Evolutionary conservation across 2,329 filamentous ascomycete species (phyloP).

Genomic region (Drechslera avenae): DNA sequence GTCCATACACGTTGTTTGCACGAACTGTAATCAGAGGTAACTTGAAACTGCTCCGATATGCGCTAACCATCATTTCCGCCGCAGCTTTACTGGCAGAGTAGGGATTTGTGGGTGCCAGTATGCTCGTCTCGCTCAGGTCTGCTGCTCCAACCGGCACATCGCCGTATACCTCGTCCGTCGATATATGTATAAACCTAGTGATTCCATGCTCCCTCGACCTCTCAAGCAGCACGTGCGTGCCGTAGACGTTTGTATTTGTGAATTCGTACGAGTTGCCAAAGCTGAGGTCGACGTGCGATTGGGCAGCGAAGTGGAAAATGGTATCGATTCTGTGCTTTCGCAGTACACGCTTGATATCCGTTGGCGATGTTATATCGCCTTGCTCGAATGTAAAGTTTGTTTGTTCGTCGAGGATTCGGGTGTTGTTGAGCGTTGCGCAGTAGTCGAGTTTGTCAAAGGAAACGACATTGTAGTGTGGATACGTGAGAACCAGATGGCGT

Average conservation of each 20-base stretch:
- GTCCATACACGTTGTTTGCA: conserved; percentile 85
- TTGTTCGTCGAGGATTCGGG: conserved; percentile 67
- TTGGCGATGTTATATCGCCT: conserved; percentile 75
- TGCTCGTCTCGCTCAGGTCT: conserved; percentile 73
- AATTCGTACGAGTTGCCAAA: conserved; percentile 84
- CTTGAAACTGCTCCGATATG: conserved; percentile 83
- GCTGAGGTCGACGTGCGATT: conserved; percentile 81
- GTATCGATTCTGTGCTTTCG: conserved; percentile 76
- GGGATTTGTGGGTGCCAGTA: conserved; percentile 79
- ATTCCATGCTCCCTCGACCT: conserved; percentile 73
- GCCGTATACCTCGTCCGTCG: conserved; percentile 85
- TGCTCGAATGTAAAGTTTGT: conserved; percentile 80
- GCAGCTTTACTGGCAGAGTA: conserved; percentile 82
- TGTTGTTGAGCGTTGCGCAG: conserved; percentile 81
- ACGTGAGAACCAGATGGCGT: conserved; percentile 75
- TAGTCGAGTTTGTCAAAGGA: conserved; percentile 88
- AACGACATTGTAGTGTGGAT: conserved; percentile 77
- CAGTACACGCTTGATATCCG: conserved; percentile 72
- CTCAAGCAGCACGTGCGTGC: conserved; percentile 82
- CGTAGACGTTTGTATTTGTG: conserved; percentile 80
- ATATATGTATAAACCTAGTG: conserved; percentile 78
- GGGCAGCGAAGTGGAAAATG: conserved; percentile 83
- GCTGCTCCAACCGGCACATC: conserved; percentile 75
- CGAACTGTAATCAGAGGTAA: conserved; percentile 79
- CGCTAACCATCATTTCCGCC: conserved; percentile 84